Evolutionary conservation across 1,139 yeast genomes (phyloP).

Genomic region (Diutina rugosa): DNA sequence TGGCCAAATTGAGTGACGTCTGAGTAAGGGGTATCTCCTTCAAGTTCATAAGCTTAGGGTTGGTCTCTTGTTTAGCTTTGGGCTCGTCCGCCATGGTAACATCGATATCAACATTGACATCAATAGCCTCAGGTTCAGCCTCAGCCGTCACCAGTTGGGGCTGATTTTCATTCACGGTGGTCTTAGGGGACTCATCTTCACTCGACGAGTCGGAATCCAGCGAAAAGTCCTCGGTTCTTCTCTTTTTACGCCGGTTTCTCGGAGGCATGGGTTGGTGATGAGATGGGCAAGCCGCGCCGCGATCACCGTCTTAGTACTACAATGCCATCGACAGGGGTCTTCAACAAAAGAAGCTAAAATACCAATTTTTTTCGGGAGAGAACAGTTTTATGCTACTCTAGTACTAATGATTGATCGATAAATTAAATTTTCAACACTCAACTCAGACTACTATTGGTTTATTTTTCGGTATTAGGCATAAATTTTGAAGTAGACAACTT

Average conservation of each 20-base stretch:
- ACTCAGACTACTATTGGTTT: no score
- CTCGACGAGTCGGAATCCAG: conserved; percentile 35
- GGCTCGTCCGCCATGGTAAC: conserved; percentile 18
- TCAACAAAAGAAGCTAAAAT: no score
- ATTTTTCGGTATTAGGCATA: no score
- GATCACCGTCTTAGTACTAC: not conserved
- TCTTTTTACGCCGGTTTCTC: conserved; percentile 37
- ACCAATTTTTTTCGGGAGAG: no score
- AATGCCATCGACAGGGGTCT: no score
- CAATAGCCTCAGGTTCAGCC: not conserved
- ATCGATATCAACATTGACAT: conserved; percentile 6
- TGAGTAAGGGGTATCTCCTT: not conserved
- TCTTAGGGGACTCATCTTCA: conserved; percentile 14
- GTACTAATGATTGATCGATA: no score
- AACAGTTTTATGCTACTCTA: no score
- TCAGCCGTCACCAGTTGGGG: not conserved
- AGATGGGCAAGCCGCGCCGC: not conserved
- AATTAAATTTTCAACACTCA: no score
- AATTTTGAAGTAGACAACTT: no score
- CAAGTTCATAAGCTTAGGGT: not conserved
- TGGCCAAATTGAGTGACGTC: conserved; percentile 2
- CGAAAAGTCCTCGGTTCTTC: conserved; percentile 59
- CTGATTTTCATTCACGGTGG: conserved; percentile 10
- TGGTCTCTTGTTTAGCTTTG: not conserved
- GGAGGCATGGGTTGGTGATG: not conserved